Base-by-base conservation (phyloP, 176 grass and related monocot genomes). In the Eleusine coracana region DNA sequence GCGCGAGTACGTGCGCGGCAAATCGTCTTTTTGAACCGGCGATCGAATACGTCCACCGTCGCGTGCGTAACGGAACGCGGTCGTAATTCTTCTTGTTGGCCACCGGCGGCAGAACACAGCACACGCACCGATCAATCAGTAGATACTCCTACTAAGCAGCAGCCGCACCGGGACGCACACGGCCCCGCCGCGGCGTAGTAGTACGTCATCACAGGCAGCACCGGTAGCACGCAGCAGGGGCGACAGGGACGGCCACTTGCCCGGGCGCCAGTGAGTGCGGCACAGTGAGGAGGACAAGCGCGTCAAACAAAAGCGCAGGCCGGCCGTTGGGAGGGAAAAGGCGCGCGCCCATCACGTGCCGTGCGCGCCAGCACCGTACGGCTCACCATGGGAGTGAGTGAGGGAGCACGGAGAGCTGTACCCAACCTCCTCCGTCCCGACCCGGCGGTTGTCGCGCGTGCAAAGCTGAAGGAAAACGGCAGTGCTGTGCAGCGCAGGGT, bases 241-340 rank as follows among this genome's bases (percentile, higher is more conserved):
- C 59, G 86, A 70, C 76, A 62, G 70, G 12, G 82, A 50, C 81
- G 52, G 70, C 29, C 87, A 84, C 81, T 18, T 39, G 78, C 7
- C 41, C 61, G 83, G 41, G 7, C 6, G 41, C 41, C 41, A 46
- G 23, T 64, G 4, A 37, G 23, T 37, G 48, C 17, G 11, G 64
- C 85, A 11, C 79, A 17, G 70, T 36, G 49, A 38, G 29, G 63
- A 50, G 10, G 80, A 52, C 52, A 75, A 70, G 72, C 6, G 48
- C 71, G 18, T 49, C 38, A 13, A 78, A 27, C 73, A 66, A 78
- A 50, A 58, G 39, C 66, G 25, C 80, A 21, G 27, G 68, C 69
- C 80, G 17, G 10, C 16, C 14, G 49, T 14, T 51, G 13, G 10
- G 46, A 0, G 14, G 13, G 16, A 17, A 51, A 17, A 14, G 13